phyloP scores from a whole-genome alignment of 768 basidiomycete species.

The Fomitopsis pulvina region DNA sequence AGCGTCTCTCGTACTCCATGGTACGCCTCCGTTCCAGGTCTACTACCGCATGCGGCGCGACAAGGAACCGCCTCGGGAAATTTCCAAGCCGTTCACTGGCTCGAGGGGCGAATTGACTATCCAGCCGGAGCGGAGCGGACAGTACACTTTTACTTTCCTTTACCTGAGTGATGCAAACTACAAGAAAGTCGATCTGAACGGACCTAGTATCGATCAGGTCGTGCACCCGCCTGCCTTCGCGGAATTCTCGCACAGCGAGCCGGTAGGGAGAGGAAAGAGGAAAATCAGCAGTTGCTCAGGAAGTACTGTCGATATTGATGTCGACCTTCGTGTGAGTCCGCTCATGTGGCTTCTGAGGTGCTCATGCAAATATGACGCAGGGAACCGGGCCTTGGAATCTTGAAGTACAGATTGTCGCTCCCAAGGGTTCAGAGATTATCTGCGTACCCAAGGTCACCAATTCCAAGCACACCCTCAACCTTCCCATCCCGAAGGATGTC shows the following conservation, averaged over 20 bases:
- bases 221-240: conserved; percentile 86
- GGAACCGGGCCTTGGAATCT: conserved; percentile 90
- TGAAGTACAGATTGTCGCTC: conserved; percentile 75
- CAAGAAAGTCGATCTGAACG: conserved; percentile 62
- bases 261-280: conserved; percentile 41
- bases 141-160: conserved; percentile 78
- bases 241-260: conserved; percentile 47
- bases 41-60: conserved; percentile 72
- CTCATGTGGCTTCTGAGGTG: not conserved
- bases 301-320: conserved; percentile 63
- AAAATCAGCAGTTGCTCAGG: conserved; percentile 77
- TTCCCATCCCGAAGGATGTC: conserved; percentile 64
- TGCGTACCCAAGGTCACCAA: conserved; percentile 49
- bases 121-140: conserved; percentile 84
- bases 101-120: conserved; percentile 77
- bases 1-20: conserved; percentile 79
- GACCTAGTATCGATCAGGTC: conserved; percentile 77
- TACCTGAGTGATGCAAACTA: conserved; percentile 84
- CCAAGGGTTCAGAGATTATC: conserved; percentile 55
- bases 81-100: conserved; percentile 51
- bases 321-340: conserved; percentile 66
- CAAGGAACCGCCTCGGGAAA: conserved; percentile 54
- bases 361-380: conserved; percentile 28
- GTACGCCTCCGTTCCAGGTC: conserved; percentile 84
- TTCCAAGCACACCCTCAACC: conserved; percentile 45